A percentile compares a stretch with the other conserved stretches of the same genome.
Conservation (phyloP, 331 rosid species). For the Quercus tomentella region DNA sequence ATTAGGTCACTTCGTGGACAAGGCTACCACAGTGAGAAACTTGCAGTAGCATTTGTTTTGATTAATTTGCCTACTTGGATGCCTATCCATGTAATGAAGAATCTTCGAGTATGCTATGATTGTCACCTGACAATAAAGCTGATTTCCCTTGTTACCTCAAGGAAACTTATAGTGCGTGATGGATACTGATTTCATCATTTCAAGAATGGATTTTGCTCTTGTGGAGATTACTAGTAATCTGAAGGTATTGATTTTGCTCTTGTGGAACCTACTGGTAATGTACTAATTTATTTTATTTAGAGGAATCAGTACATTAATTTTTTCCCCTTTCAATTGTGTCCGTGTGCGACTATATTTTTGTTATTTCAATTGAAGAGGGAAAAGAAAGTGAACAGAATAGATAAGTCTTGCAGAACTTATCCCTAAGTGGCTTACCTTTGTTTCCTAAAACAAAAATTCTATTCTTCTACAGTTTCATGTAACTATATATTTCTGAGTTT, state of each 20-base stretch:
- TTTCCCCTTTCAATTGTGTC: no score
- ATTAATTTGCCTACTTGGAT: slow-evolving; percentile 58
- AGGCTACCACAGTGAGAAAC: slow-evolving; percentile 60
- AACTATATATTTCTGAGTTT: no score
- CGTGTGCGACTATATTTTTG: no score
- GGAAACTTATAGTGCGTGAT: slow-evolving; percentile 60
- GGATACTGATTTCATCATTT: slow-evolving; percentile 62
- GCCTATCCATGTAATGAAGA: slow-evolving; percentile 66
- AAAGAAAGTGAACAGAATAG: no score
- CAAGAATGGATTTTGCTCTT: slow-evolving; percentile 22
- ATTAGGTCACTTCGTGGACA: slow-evolving; percentile 26
- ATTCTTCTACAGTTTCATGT: no score
- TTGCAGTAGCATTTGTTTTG: slow-evolving; percentile 64
- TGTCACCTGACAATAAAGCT: slow-evolving; percentile 56
- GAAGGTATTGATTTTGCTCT: slow-evolving; percentile 32
- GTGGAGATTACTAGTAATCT: no score
- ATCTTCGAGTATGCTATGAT: slow-evolving; percentile 56
- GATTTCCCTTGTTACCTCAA: slow-evolving; percentile 50
- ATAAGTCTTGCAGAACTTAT: no score
- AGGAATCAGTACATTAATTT: no score
- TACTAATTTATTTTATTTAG: neutral
- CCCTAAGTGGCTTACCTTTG: no score
- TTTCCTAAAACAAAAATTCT: no score
- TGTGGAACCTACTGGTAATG: slow-evolving; percentile 59
- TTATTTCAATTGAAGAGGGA: no score